These are phyloP conservation scores for Alternaria triticina DNA, from an alignment of 2,329 filamentous ascomycete genomes.

Conservation along the genomic window DNA sequence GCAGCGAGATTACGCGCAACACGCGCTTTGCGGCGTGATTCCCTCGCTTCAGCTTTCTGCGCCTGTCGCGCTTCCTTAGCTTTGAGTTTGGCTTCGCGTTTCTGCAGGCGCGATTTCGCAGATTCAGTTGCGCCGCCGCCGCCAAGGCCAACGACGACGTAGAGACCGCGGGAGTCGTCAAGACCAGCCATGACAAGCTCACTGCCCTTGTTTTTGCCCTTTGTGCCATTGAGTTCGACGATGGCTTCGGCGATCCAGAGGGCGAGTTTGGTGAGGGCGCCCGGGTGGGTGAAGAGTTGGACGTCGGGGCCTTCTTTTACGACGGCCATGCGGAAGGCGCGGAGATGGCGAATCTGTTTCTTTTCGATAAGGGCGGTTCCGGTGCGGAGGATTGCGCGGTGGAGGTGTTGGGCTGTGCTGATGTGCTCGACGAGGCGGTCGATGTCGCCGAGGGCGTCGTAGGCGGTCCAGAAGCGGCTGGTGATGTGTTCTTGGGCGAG, in stretches of 20 bases:
- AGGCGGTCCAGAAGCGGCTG: constrained; percentile 65
- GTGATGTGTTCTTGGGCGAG: constrained; percentile 54
- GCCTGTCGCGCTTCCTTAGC: constrained; percentile 52
- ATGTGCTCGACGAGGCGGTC: constrained; percentile 77
- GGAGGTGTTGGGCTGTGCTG: constrained; percentile 83
- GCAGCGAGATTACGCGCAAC: constrained; percentile 51
- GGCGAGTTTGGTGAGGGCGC: constrained; percentile 89
- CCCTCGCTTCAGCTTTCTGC: constrained; percentile 67
- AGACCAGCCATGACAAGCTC: constrained; percentile 90
- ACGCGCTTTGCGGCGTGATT: constrained; percentile 62
- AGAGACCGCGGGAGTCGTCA: constrained; percentile 85
- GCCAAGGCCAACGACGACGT: constrained; percentile 91
- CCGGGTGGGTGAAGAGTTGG: constrained; percentile 88
- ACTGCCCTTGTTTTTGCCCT: constrained; percentile 73
- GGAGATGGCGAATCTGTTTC: constrained; percentile 88
- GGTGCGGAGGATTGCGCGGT: constrained; percentile 90
- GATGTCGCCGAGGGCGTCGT: constrained; percentile 63
- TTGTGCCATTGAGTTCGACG: constrained; percentile 78
- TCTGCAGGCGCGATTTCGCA: constrained; percentile 65
- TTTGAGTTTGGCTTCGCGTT: constrained; percentile 70
- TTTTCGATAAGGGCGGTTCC: constrained; percentile 92
- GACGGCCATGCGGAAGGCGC: constrained; percentile 92
- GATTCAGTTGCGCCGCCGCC: constrained; percentile 77
- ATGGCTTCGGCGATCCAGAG: constrained; percentile 95
- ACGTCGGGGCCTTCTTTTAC: constrained; percentile 95